A percentile compares a stretch with the other conserved stretches of the same genome.
Evolutionary conservation across 352 stramenopile genomes (phyloP).

Genomic region (Phytophthora litchii): DNA sequence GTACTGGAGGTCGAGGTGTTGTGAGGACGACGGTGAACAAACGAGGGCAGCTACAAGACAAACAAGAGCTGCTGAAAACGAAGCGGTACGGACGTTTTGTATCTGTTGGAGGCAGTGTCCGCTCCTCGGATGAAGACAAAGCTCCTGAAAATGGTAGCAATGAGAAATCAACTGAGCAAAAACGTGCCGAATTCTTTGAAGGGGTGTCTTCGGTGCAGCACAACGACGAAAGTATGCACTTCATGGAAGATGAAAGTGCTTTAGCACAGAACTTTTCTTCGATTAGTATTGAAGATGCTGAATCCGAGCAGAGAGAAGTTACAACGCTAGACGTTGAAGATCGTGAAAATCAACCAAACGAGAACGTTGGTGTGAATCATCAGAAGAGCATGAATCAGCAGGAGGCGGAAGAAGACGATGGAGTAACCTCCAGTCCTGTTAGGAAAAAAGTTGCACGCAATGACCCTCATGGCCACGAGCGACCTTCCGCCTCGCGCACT

Average conservation of each 20-base stretch:
- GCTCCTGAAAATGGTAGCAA: neutral
- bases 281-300: slow-evolving; percentile 43
- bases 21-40: slow-evolving; percentile 1
- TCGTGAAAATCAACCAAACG: slow-evolving; percentile 16
- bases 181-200: slow-evolving; percentile 50
- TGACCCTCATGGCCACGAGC: slow-evolving; percentile 25
- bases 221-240: slow-evolving; percentile 63
- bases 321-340: neutral
- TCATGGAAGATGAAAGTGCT: slow-evolving; percentile 56
- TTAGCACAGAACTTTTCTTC: slow-evolving; percentile 56
- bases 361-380: slow-evolving; percentile 1
- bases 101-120: slow-evolving; percentile 1
- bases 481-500: slow-evolving; percentile 2
- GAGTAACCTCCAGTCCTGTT: slow-evolving; percentile 28
- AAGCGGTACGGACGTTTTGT: slow-evolving; percentile 53
- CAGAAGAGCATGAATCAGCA: slow-evolving; percentile 35
- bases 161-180: slow-evolving; percentile 2
- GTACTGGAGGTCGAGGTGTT: neutral
- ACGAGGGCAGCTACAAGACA: slow-evolving; percentile 4
- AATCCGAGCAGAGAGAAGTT: slow-evolving; percentile 1
- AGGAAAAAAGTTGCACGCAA: slow-evolving; percentile 43
- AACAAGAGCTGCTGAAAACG: slow-evolving; percentile 41
- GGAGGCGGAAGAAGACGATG: slow-evolving; percentile 32
- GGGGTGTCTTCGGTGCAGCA: slow-evolving; percentile 75
- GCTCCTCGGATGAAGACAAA: slow-evolving; percentile 21